Evolutionary conservation across 2,329 filamentous ascomycete genomes (phyloP).

Genomic region (Penicillium sp.): DNA sequence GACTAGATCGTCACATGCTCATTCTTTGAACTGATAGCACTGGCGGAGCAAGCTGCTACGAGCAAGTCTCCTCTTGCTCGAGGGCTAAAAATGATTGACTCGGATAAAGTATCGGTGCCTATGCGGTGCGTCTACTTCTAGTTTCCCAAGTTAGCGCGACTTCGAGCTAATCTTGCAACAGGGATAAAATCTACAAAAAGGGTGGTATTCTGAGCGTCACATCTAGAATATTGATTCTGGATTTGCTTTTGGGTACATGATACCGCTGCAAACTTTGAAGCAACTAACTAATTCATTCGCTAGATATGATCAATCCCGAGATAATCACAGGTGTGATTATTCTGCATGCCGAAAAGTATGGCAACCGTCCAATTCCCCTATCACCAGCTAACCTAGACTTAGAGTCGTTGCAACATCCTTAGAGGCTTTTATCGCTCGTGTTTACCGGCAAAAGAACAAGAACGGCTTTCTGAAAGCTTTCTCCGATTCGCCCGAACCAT

Average conservation of each 20-base stretch:
- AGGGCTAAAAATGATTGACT: conserved; percentile 90
- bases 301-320: conserved; percentile 72
- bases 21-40: conserved; percentile 50
- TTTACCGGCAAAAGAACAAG: conserved; percentile 95
- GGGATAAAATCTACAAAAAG: conserved; percentile 88
- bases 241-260: conserved; percentile 73
- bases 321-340: conserved; percentile 86
- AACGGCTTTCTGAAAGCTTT: conserved; percentile 93
- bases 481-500: conserved; percentile 89
- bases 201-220: conserved; percentile 96
- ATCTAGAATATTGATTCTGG: conserved; percentile 91
- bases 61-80: conserved; percentile 81
- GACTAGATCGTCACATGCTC: background rate
- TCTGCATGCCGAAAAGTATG: conserved; percentile 77
- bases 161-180: conserved; percentile 32
- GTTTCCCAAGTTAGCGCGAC: background rate
- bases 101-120: conserved; percentile 85
- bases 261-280: background rate
- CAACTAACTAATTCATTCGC: conserved; percentile 17
- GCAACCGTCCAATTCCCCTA: background rate
- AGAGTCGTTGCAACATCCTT: conserved; percentile 81
- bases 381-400: conserved; percentile 11
- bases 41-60: conserved; percentile 93
- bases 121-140: conserved; percentile 53
- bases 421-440: conserved; percentile 92